These are phyloP conservation scores for Aspergillus sp. DNA, from an alignment of 2,329 filamentous ascomycete genomes.

Conservation along the genomic window DNA sequence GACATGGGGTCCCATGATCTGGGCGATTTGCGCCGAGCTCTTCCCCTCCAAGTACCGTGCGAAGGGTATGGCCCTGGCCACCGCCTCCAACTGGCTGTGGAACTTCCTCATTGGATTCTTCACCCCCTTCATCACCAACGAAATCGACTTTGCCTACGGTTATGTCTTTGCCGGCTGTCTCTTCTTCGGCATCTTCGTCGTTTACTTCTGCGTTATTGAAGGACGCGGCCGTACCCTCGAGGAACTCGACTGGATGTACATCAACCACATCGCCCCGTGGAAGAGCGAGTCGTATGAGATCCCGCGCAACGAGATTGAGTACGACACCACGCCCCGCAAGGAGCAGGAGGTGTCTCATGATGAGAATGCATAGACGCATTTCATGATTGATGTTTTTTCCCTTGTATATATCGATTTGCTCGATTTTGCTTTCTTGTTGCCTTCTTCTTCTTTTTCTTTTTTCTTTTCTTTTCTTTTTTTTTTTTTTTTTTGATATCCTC, in stretches of 20 bases:
- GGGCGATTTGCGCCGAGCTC: conserved; percentile 41
- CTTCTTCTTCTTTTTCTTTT: no score
- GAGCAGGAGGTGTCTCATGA: conserved; percentile 18
- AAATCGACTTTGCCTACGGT: conserved; percentile 67
- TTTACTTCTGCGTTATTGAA: conserved; percentile 71
- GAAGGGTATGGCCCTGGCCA: conserved; percentile 74
- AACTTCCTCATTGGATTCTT: conserved; percentile 70
- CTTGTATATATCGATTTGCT: not conserved
- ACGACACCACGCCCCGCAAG: conserved; percentile 15
- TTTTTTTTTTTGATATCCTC: not conserved
- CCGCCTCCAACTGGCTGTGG: conserved; percentile 68
- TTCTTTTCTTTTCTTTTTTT: not conserved
- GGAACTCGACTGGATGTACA: conserved; percentile 70
- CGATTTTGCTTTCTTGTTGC: not conserved
- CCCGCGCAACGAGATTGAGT: conserved; percentile 10
- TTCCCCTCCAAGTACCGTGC: conserved; percentile 50
- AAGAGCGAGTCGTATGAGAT: conserved; percentile 47
- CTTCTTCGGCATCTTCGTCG: conserved; percentile 54
- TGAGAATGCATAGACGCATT: conserved; percentile 19
- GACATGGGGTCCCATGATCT: conserved; percentile 60
- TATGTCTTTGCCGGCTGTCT: conserved; percentile 72
- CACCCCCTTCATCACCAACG: conserved; percentile 66
- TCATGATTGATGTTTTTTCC: not conserved
- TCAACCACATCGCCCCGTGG: conserved; percentile 54
- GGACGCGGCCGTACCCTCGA: conserved; percentile 63